These are phyloP conservation scores for Lentinula novae-zelandiae DNA, from an alignment of 1,284 basidiomycete species.

Conservation along the genomic window DNA sequence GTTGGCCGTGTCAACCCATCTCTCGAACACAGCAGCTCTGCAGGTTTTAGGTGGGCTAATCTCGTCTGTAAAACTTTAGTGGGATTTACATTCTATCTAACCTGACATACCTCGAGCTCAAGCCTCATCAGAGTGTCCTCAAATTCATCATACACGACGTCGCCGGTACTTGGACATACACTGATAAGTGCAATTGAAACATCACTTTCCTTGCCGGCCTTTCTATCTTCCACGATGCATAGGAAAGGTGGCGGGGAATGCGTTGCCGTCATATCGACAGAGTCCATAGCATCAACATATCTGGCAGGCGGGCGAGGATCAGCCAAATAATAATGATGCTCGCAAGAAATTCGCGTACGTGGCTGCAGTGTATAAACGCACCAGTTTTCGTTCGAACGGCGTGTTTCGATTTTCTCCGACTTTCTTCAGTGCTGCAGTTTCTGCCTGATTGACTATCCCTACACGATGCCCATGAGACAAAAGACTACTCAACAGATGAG, in stretches of 20 bases:
- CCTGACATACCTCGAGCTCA: constrained; percentile 69
- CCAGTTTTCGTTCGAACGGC: constrained; percentile 81
- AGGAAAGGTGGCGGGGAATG: constrained; percentile 58
- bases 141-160: constrained; percentile 91
- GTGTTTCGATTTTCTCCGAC: constrained; percentile 78
- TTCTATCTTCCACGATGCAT: constrained; percentile 67
- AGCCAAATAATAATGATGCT: constrained; percentile 4
- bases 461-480: constrained; percentile 86
- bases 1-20: constrained; percentile 68
- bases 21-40: constrained; percentile 74
- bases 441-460: constrained; percentile 88
- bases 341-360: constrained; percentile 57
- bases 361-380: constrained; percentile 82
- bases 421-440: constrained; percentile 96
- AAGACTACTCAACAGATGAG: constrained; percentile 45
- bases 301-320: constrained; percentile 30
- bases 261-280: constrained; percentile 60
- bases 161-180: constrained; percentile 85
- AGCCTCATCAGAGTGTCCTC: constrained; percentile 78
- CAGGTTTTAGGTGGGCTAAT: constrained; percentile 79
- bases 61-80: constrained; percentile 54
- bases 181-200: constrained; percentile 74
- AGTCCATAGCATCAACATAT: constrained; percentile 71
- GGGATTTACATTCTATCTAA: not conserved
- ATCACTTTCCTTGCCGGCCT: constrained; percentile 35